Evolutionary conservation across 495 filamentous ascomycete species (phyloP).

Genomic region (Bryoglossum gracile): DNA sequence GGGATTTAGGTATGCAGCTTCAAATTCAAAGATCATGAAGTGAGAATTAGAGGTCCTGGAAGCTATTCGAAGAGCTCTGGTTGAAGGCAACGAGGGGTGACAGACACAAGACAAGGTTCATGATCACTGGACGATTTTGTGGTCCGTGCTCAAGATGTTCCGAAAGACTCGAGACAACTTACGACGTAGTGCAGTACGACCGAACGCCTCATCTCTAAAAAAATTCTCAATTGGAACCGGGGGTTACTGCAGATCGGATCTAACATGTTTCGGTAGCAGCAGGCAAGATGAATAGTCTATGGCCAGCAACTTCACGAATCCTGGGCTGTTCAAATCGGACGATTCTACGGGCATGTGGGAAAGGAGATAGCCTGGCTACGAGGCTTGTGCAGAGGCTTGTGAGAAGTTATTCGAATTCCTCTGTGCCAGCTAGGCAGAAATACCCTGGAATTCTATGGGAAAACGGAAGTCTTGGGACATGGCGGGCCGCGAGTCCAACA

Average conservation of each 20-base stretch:
- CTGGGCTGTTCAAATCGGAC: conserved; percentile 15
- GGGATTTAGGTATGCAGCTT: too few species aligned
- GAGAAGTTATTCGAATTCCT: conserved; percentile 13
- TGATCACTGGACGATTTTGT: too few species aligned
- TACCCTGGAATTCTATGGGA: background rate
- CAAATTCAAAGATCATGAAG: too few species aligned
- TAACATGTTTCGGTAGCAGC: conserved; percentile 17
- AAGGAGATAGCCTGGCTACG: conserved; percentile 17
- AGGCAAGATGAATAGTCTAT: conserved; percentile 18
- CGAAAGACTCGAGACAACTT: too few species aligned
- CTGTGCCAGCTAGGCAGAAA: conserved; percentile 1
- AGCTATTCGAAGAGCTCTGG: too few species aligned
- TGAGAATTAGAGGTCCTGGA: background rate
- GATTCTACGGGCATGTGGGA: conserved; percentile 16
- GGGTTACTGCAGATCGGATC: background rate
- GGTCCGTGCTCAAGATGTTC: too few species aligned
- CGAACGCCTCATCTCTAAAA: too few species aligned
- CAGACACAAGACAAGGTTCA: too few species aligned
- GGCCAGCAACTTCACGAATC: conserved; percentile 18
- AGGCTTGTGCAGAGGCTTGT: conserved; percentile 11
- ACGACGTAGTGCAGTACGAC: too few species aligned
- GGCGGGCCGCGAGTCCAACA: background rate
- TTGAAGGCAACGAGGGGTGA: background rate
- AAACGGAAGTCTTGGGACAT: background rate
- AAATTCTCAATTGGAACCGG: background rate